A percentile compares a stretch with the other conserved stretches of the same genome.
phyloP scores from a whole-genome alignment of 1,284 basidiomycete genomes.

The Coniferiporia weirii region DNA sequence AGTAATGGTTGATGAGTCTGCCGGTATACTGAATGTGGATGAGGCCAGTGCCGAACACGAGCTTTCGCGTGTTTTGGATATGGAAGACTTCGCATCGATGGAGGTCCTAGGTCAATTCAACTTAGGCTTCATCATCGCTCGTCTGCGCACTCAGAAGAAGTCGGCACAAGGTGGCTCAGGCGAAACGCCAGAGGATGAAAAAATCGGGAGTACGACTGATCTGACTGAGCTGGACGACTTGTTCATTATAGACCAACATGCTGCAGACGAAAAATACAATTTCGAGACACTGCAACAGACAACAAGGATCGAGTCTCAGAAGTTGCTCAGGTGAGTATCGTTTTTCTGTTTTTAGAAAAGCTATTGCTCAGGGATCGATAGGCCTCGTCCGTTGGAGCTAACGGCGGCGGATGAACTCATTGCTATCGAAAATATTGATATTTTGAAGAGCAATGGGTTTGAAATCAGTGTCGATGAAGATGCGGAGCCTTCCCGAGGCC shows the following conservation, averaged over 20 bases:
- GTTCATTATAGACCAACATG: conserved; percentile 91
- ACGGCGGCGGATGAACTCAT: conserved; percentile 89
- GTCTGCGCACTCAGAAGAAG: conserved; percentile 41
- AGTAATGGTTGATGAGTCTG: conserved; percentile 19
- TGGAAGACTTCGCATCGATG: conserved; percentile 85
- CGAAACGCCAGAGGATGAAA: conserved; percentile 11
- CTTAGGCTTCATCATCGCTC: conserved; percentile 88
- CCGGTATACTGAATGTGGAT: conserved; percentile 52
- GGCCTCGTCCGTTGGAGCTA: conserved; percentile 76
- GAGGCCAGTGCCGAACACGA: conserved; percentile 60
- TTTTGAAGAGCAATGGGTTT: conserved; percentile 86
- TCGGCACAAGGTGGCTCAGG: not conserved
- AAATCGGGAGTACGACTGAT: not conserved
- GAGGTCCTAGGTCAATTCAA: conserved; percentile 93
- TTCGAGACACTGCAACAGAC: conserved; percentile 91
- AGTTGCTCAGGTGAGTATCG: conserved; percentile 65
- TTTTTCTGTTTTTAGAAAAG: not conserved
- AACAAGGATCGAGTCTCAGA: conserved; percentile 85
- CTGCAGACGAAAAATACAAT: conserved; percentile 96
- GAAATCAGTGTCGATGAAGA: conserved; percentile 60
- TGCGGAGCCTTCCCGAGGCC: conserved; percentile 39
- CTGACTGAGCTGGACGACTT: conserved; percentile 63
- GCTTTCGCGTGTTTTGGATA: conserved; percentile 83
- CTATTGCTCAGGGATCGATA: conserved; percentile 27
- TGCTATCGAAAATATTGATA: conserved; percentile 80